Conservation (phyloP, 768 basidiomycete genomes). For the Tulasnella sp. region DNA sequence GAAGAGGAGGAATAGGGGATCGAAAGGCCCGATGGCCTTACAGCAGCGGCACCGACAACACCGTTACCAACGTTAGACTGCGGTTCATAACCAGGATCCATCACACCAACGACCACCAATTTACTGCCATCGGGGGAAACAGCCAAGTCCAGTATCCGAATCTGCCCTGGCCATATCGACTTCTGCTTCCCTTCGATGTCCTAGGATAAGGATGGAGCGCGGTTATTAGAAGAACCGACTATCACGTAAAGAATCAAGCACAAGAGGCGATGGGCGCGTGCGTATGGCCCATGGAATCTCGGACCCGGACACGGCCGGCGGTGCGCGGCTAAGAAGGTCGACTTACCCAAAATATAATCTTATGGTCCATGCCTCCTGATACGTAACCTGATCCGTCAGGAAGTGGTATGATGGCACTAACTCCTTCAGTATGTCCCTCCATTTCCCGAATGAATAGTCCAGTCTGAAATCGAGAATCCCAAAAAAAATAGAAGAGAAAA, state of each 20-base stretch:
- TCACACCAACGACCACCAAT: slow-evolving; percentile 66
- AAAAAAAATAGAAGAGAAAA: slow-evolving; percentile 3
- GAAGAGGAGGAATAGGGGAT: slow-evolving; percentile 2
- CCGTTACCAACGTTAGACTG: neutral
- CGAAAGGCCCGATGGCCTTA: neutral
- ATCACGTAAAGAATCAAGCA: no score
- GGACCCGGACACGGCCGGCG: neutral
- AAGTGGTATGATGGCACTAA: slow-evolving; percentile 78
- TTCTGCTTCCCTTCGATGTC: slow-evolving; percentile 57
- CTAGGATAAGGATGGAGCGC: slow-evolving; percentile 35
- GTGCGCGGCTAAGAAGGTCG: neutral
- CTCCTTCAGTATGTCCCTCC: slow-evolving; percentile 63
- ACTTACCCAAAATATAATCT: slow-evolving; percentile 71
- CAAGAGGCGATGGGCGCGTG: no score
- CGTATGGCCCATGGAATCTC: no score
- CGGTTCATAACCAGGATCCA: neutral
- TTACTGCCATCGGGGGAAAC: slow-evolving; percentile 73
- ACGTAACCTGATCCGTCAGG: slow-evolving; percentile 84
- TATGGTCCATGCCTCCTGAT: slow-evolving; percentile 76
- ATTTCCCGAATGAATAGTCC: slow-evolving; percentile 56
- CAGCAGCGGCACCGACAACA: neutral
- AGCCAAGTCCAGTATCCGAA: slow-evolving; percentile 78
- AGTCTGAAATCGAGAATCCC: slow-evolving; percentile 36
- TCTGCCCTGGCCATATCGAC: slow-evolving; percentile 57
- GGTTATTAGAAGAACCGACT: no score